Conservation (phyloP, 352 stramenopile genomes). For the Phytopythium litorale region DNA sequence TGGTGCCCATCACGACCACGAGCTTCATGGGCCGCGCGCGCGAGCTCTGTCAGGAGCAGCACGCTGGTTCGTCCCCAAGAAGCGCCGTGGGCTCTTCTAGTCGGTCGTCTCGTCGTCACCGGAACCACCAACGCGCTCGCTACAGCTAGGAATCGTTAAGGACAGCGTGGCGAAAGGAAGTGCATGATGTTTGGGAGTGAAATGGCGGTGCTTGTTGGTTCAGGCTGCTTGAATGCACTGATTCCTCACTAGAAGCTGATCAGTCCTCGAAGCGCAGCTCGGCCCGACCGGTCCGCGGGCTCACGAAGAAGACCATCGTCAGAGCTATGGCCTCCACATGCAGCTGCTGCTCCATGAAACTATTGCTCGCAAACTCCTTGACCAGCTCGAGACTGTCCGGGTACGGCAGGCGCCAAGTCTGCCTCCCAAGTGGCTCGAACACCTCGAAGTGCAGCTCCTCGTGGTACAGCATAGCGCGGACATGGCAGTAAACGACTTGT, state of each 20-base stretch:
- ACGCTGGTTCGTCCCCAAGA: neutral
- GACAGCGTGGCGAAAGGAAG: neutral
- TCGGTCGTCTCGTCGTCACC: constrained; percentile 17
- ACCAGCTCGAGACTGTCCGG: constrained; percentile 48
- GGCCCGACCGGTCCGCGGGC: constrained; percentile 15
- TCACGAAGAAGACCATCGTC: constrained; percentile 39
- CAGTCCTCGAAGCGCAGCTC: constrained; percentile 56
- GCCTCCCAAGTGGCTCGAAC: constrained; percentile 21
- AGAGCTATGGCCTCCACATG: constrained; percentile 53
- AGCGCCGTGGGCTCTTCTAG: constrained; percentile 10
- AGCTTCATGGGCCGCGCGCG: constrained; percentile 46
- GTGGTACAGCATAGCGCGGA: constrained; percentile 22
- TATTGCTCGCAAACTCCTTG: constrained; percentile 54
- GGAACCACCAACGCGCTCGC: constrained; percentile 24
- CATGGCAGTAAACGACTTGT: constrained; percentile 31
- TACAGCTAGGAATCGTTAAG: constrained; percentile 13
- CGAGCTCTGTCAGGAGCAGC: constrained; percentile 26
- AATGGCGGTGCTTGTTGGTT: neutral
- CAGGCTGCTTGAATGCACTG: neutral
- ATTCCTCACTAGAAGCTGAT: neutral
- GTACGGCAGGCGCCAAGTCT: constrained; percentile 33
- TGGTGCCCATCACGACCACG: constrained; percentile 68
- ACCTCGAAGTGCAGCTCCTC: constrained; percentile 34
- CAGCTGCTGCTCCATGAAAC: constrained; percentile 50
- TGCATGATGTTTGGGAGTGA: neutral